phyloP scores from a whole-genome alignment of 1,139 yeast genomes.

The Protomyces pachydermus region DNA sequence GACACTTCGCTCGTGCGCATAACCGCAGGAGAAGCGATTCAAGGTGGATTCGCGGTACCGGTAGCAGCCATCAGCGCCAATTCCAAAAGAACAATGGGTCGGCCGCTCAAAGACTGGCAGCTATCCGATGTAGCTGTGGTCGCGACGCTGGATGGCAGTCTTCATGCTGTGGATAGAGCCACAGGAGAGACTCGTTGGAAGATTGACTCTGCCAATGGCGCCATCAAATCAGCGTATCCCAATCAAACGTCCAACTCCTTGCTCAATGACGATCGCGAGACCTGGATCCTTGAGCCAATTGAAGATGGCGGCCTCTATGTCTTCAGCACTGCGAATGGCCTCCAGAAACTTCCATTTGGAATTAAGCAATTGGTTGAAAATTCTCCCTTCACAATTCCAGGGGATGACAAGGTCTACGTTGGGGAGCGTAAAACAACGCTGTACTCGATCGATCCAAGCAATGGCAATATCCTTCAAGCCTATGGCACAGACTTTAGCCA shows the following conservation, averaged over 20 bases:
- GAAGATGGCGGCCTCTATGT: constrained; percentile 83
- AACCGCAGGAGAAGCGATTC: neutral
- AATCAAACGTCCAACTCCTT: neutral
- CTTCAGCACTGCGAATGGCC: constrained; percentile 71
- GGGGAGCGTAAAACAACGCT: constrained; percentile 76
- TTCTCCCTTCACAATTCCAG: constrained; percentile 69
- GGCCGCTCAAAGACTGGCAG: constrained; percentile 48
- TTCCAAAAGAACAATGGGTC: neutral
- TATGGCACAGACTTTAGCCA: constrained; percentile 49
- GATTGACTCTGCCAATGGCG: constrained; percentile 45
- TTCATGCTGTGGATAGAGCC: constrained; percentile 73
- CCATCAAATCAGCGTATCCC: constrained; percentile 1
- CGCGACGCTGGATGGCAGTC: constrained; percentile 81
- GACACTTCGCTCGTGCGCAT: neutral
- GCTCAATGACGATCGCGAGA: constrained; percentile 35
- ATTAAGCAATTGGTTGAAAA: constrained; percentile 72
- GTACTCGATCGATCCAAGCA: constrained; percentile 64
- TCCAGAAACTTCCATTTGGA: constrained; percentile 75
- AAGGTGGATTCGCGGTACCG: neutral
- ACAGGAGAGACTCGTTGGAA: constrained; percentile 81
- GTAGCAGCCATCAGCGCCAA: neutral
- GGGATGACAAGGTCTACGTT: constrained; percentile 85
- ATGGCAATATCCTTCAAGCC: constrained; percentile 70
- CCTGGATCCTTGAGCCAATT: constrained; percentile 88
- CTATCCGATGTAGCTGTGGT: constrained; percentile 61